Percentiles rank a stretch among this genome's conserved stretches.
phyloP scores from a whole-genome alignment of 441 rosid genomes.

The Croton laevigatus region DNA sequence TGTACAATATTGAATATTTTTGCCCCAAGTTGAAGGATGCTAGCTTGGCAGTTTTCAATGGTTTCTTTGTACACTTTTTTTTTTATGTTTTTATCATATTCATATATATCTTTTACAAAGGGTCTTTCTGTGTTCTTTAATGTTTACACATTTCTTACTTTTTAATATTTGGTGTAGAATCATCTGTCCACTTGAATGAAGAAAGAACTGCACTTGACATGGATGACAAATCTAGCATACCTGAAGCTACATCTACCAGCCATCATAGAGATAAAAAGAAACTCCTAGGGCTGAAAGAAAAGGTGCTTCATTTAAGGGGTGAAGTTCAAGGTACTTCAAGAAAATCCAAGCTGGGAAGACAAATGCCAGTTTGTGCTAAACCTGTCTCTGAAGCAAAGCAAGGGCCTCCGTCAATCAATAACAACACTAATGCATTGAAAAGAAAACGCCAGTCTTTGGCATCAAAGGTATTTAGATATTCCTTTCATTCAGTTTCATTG shows the following conservation, averaged over 20 bases:
- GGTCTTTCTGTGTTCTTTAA: constrained; percentile 8
- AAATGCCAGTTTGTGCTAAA: constrained; percentile 30
- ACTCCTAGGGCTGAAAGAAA: constrained; percentile 42
- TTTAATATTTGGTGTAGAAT: constrained; percentile 45
- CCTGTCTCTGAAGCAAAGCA: constrained; percentile 41
- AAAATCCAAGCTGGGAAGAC: constrained; percentile 54
- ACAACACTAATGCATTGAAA: constrained; percentile 32
- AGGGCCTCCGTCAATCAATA: constrained; percentile 35
- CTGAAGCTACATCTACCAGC: constrained; percentile 46
- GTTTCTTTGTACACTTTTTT: neutral
- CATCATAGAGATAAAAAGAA: constrained; percentile 41
- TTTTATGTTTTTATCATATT: neutral
- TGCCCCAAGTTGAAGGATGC: too few relatives aligned
- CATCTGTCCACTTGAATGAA: constrained; percentile 60
- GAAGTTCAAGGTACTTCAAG: constrained; percentile 42
- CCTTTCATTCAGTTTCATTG: constrained; percentile 9
- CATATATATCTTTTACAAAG: neutral
- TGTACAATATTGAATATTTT: too few relatives aligned
- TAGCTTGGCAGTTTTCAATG: neutral
- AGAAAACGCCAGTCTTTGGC: constrained; percentile 49
- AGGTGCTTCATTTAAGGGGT: constrained; percentile 23
- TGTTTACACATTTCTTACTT: constrained; percentile 3
- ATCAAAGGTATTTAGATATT: constrained; percentile 39
- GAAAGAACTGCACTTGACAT: constrained; percentile 40
- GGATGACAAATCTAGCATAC: constrained; percentile 47